Percentiles rank a stretch among this genome's conserved stretches.
Evolutionary conservation across 140 eudicot genomes (phyloP).

Genomic region (Ambrosia hybrid): DNA sequence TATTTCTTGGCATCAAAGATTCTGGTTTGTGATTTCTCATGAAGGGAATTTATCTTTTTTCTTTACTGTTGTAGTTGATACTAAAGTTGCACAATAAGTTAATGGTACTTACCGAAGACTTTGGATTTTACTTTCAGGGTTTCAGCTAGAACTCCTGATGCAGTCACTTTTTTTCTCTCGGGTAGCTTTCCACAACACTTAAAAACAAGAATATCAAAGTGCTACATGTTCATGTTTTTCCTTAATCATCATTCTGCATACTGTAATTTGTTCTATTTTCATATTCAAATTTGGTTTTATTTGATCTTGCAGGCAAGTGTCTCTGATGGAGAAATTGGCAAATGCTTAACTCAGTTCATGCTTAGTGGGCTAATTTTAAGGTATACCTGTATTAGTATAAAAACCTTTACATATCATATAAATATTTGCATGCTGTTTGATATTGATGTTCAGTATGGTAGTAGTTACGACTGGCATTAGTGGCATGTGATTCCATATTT

Average conservation of each 20-base stretch:
- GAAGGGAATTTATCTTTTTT: constrained; percentile 9
- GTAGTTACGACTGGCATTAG: too few species aligned
- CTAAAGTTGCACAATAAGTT: not conserved
- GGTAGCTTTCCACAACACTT: constrained; percentile 46
- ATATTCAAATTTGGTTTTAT: constrained; percentile 15
- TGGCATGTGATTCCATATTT: too few species aligned
- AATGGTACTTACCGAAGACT: constrained; percentile 23
- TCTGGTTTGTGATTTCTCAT: constrained; percentile 52
- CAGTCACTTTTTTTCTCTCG: constrained; percentile 90
- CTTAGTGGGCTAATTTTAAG: constrained; percentile 81
- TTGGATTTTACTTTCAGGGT: constrained; percentile 57
- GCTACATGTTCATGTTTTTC: constrained; percentile 13
- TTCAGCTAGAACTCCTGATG: constrained; percentile 93
- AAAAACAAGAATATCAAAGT: not conserved
- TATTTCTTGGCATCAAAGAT: constrained; percentile 90
- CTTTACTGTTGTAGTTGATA: constrained; percentile 3
- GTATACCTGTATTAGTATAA: constrained; percentile 36
- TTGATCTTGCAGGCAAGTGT: constrained; percentile 66
- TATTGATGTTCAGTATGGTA: too few species aligned
- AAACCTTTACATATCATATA: not conserved
- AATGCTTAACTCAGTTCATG: constrained; percentile 62
- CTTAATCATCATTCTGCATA: constrained; percentile 5
- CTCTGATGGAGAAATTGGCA: constrained; percentile 79
- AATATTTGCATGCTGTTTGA: too few species aligned
- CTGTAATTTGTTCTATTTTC: constrained; percentile 6